These are phyloP conservation scores for Astragalus glycyphyllos DNA, from an alignment of 306 rosid genomes.

Conservation along the genomic window DNA sequence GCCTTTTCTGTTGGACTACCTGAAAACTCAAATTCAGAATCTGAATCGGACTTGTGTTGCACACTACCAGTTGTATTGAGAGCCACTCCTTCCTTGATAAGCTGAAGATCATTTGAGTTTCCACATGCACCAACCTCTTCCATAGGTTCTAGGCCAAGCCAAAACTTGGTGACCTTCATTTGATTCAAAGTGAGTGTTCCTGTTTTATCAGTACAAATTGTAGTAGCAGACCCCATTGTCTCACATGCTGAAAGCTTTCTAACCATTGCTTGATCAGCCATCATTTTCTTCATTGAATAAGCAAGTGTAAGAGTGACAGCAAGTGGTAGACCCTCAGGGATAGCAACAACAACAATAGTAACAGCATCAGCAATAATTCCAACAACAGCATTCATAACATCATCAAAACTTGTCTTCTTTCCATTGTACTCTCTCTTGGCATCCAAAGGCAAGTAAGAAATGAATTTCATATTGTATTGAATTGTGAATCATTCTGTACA, in stretches of 20 bases:
- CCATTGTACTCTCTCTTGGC: no score
- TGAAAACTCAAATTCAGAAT: constrained; percentile 42
- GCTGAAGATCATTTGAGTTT: constrained; percentile 28
- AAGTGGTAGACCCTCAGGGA: constrained; percentile 47
- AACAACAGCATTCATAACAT: constrained; percentile 44
- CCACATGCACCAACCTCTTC: not conserved
- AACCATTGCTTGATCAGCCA: constrained; percentile 53
- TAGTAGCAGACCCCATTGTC: constrained; percentile 52
- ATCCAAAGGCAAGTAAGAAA: no score
- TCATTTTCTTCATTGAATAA: constrained; percentile 56
- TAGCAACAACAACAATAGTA: constrained; percentile 52
- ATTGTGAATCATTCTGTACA: no score
- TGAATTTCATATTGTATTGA: no score
- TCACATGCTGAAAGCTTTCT: constrained; percentile 51
- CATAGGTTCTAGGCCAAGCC: constrained; percentile 42
- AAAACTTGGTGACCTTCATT: constrained; percentile 51
- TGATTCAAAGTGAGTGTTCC: constrained; percentile 49
- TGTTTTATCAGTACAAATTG: constrained; percentile 49
- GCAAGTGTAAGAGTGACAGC: constrained; percentile 50
- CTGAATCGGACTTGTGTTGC: no score
- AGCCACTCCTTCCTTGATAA: no score
- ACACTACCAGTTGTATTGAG: no score
- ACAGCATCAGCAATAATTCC: constrained; percentile 48
- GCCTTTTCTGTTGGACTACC: constrained; percentile 49
- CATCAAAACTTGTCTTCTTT: constrained; percentile 34